Conservation (phyloP, 768 basidiomycete species). For the Pilatotrama ljubarskyi region DNA sequence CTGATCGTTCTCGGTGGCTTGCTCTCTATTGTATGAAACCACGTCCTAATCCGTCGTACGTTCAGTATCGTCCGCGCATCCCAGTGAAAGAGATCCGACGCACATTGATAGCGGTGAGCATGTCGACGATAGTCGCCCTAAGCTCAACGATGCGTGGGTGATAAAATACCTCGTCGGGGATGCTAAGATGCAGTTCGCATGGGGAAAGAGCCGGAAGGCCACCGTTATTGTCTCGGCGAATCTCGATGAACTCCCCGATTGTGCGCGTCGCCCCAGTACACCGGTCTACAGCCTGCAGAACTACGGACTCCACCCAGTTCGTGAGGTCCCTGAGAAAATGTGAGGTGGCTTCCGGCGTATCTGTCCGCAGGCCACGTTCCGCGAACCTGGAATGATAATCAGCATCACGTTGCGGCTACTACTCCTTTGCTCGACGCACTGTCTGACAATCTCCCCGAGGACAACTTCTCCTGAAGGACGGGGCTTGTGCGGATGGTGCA, state of each 20-base stretch:
- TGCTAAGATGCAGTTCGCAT: constrained; percentile 48
- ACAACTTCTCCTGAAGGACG: constrained; percentile 24
- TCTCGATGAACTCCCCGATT: constrained; percentile 28
- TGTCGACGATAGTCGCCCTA: constrained; percentile 55
- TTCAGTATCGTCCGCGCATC: too few species aligned
- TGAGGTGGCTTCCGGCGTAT: constrained; percentile 12
- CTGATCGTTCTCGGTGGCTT: constrained; percentile 27
- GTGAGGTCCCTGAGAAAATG: constrained; percentile 27
- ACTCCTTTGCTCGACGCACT: constrained; percentile 14
- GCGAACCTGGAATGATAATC: constrained; percentile 8
- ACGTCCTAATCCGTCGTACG: constrained; percentile 29
- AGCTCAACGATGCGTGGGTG: constrained; percentile 52
- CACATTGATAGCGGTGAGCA: constrained; percentile 67
- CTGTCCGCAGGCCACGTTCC: constrained; percentile 1
- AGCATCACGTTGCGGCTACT: too few species aligned
- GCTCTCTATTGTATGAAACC: constrained; percentile 33
- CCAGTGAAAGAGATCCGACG: too few species aligned
- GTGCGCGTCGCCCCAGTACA: constrained; percentile 14
- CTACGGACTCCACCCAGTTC: constrained; percentile 27
- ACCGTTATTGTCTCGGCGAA: constrained; percentile 29
- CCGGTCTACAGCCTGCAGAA: constrained; percentile 29
- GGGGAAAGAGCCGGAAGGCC: constrained; percentile 25
- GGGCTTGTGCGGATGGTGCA: constrained; percentile 23
- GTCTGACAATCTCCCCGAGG: constrained; percentile 23
- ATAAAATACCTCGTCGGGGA: constrained; percentile 58